Evolutionary conservation across 78 protist genomes (phyloP).

Genomic region (Thecamonas trahens): DNA sequence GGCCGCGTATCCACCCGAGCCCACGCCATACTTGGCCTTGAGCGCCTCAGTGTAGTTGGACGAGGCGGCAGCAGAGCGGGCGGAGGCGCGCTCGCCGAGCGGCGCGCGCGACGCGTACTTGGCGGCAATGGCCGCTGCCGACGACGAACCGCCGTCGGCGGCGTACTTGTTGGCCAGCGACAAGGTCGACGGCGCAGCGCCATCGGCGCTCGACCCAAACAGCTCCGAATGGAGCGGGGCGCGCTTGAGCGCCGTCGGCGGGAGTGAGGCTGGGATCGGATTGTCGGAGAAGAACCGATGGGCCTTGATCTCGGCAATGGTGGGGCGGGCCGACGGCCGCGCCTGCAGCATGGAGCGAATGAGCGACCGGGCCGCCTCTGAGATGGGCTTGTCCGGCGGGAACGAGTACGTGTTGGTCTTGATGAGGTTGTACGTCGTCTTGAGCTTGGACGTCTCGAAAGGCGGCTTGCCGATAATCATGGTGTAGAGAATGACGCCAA

Average conservation of each 20-base stretch:
- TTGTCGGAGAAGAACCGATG: slow-evolving; percentile 17
- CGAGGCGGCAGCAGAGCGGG: no score
- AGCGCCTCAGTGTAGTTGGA: no score
- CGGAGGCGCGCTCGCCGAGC: no score
- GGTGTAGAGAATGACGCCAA: slow-evolving; percentile 90
- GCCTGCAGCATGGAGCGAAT: slow-evolving; percentile 65
- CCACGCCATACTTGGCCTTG: no score
- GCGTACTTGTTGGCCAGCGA: no score
- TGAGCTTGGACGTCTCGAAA: slow-evolving; percentile 84
- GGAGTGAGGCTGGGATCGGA: slow-evolving; percentile 1
- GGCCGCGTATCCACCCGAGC: no score
- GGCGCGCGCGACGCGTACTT: no score
- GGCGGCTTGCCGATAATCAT: slow-evolving; percentile 93
- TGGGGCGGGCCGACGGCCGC: slow-evolving; percentile 53
- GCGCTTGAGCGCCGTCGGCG: slow-evolving; percentile 4
- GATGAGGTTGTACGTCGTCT: slow-evolving; percentile 81
- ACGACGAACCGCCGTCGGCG: no score
- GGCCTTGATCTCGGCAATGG: slow-evolving; percentile 7
- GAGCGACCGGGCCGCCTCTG: slow-evolving; percentile 53
- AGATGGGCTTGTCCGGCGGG: slow-evolving; percentile 47
- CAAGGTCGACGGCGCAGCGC: no score
- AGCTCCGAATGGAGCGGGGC: no score
- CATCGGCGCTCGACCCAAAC: no score
- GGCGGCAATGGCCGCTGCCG: no score
- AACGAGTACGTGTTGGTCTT: slow-evolving; percentile 48